Evolutionary conservation across 768 basidiomycete genomes (phyloP).

Genomic region (Boletus reticuloceps): DNA sequence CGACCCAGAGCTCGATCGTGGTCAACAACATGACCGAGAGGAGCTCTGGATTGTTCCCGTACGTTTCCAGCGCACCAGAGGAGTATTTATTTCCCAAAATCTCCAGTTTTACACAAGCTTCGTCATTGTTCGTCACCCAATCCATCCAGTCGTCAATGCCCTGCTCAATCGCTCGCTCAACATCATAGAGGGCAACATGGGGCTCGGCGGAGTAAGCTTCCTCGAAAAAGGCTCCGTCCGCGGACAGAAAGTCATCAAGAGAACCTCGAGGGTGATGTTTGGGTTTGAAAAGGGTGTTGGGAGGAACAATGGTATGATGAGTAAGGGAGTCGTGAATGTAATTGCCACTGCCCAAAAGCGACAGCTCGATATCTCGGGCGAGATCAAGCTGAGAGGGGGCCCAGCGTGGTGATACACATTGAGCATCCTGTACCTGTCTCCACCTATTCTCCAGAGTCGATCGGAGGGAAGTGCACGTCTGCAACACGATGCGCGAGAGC

Average conservation of each 20-base stretch:
- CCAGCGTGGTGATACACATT: slow-evolving; percentile 31
- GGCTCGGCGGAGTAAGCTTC: slow-evolving; percentile 12
- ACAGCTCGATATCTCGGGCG: slow-evolving; percentile 30
- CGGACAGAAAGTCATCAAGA: slow-evolving; percentile 19
- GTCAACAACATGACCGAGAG: slow-evolving; percentile 43
- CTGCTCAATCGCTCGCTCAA: slow-evolving; percentile 34
- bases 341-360: slow-evolving; percentile 27
- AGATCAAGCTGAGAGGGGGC: slow-evolving; percentile 27
- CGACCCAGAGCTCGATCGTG: slow-evolving; percentile 37
- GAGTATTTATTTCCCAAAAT: slow-evolving; percentile 28
- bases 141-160: slow-evolving; percentile 35
- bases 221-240: slow-evolving; percentile 7
- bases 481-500: slow-evolving; percentile 8
- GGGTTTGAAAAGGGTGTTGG: not conserved
- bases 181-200: slow-evolving; percentile 30
- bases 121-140: slow-evolving; percentile 1
- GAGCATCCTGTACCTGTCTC: slow-evolving; percentile 28
- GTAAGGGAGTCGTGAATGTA: slow-evolving; percentile 28
- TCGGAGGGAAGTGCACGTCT: slow-evolving; percentile 16
- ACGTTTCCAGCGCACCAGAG: slow-evolving; percentile 22
- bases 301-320: not conserved
- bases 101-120: slow-evolving; percentile 20
- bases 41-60: slow-evolving; percentile 37
- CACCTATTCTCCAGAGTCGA: slow-evolving; percentile 34
- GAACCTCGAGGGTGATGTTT: slow-evolving; percentile 4